Percentiles rank a stretch among this genome's conserved stretches.
Conservation (phyloP, 805 yeast species). For the Blastobotrys peoriensis region DNA sequence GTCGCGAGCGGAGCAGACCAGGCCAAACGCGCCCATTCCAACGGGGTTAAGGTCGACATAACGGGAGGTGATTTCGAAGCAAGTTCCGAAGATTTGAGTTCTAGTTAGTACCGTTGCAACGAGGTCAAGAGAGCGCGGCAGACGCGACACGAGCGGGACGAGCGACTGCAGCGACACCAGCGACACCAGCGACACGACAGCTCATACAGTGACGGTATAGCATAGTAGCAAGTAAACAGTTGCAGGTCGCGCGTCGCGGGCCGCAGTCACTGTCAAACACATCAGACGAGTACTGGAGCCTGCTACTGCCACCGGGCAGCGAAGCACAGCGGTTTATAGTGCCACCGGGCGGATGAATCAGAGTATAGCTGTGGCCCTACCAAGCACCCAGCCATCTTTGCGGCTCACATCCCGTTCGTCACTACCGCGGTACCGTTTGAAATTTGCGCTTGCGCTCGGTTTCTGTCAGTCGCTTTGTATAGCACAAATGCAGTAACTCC, state of each 20-base stretch:
- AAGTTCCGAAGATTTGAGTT: conserved; percentile 92
- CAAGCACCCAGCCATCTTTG: no score
- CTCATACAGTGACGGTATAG: not conserved
- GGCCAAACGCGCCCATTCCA: conserved; percentile 99
- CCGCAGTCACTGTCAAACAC: not conserved
- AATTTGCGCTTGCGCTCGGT: no score
- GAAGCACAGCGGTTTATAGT: no score
- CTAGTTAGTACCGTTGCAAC: conserved; percentile 31
- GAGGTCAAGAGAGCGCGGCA: not conserved
- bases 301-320: no score
- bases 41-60: conserved; percentile 93
- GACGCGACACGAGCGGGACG: no score
- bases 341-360: no score
- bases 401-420: no score
- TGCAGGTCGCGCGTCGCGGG: not conserved
- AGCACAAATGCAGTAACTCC: no score
- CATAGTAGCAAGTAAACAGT: not conserved
- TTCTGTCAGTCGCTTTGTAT: no score
- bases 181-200: not conserved
- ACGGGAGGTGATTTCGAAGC: conserved; percentile 81
- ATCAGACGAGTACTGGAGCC: no score
- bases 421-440: no score
- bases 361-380: no score
- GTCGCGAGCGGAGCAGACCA: conserved; percentile 95
- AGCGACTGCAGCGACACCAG: not conserved